Base-by-base conservation (phyloP, 176 grass and related monocot species). In the Cenchrus purpureus region DNA sequence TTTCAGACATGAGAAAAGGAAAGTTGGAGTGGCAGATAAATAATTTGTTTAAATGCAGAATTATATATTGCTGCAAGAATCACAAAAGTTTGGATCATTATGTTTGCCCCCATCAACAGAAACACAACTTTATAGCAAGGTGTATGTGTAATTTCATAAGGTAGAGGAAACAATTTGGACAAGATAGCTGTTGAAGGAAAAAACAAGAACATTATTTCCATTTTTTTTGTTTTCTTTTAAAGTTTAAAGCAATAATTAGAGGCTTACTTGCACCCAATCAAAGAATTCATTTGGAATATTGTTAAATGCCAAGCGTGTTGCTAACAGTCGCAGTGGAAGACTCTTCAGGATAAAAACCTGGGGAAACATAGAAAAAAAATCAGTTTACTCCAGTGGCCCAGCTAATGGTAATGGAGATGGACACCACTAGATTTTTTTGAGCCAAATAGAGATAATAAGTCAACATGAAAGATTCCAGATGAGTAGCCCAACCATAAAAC, bases 311-410 rank as follows among this genome's bases (percentile, higher is more conserved):
- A 98, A 91, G 2, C 56, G 62, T 77, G 83, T 95, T 72, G 81
- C 96, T 13, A 91, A 88, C 11, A 90, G 22, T 51, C 97, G 90
- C 54, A 98, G 53, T 10, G 92, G 91, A 75, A 95, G 78, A 68
- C 87, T 95, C 83, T 98, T 98, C 74, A 98, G 80, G 73, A 95
- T 15, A 65, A 53, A 94, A 59, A 89, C 91, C 97, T 98, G 78
- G 45, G 52, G 20, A 4, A 61, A 83, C 15, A 44, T 66, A 68
- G 49, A 64, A 62, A n/a, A n/a, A 59, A 17, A 22, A 48, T 85
- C 34, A 79, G 17, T 50, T 68, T 43, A 43, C 50, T 71, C 42
- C 34, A 71, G 32, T 16, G 67, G 22, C 51, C 44, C 20, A 79
- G 48, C 42, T 68, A 58, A 74, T 75, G 62, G 13, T 68, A 58